These are phyloP conservation scores for Claviceps sp. DNA, from an alignment of 2,329 filamentous ascomycete genomes.

Conservation along the genomic window DNA sequence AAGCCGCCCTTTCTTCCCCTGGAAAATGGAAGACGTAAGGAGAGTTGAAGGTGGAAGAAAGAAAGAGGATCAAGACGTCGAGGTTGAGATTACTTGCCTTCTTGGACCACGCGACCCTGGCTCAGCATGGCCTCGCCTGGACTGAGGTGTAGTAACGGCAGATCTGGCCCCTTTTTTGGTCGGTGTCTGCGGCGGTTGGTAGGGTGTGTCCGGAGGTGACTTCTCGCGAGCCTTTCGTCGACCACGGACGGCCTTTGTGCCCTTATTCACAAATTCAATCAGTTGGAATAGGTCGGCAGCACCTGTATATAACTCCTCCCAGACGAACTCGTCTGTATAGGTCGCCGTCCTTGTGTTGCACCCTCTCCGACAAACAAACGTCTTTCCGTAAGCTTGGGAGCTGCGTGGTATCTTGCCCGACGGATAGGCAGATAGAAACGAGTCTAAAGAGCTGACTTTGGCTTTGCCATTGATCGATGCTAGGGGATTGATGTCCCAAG, in stretches of 20 bases:
- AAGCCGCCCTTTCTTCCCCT: background rate
- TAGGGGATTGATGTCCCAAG: conserved; percentile 77
- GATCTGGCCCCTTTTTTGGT: conserved; percentile 23
- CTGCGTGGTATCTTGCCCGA: conserved; percentile 59
- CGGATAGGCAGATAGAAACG: conserved; percentile 58
- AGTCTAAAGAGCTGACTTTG: conserved; percentile 57
- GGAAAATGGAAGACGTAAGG: too few species aligned
- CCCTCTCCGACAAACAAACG: conserved; percentile 79
- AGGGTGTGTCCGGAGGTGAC: conserved; percentile 18
- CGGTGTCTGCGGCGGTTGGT: conserved; percentile 23
- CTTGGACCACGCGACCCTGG: conserved; percentile 19
- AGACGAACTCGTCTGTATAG: conserved; percentile 84
- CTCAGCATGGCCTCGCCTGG: conserved; percentile 16
- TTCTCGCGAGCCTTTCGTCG: conserved; percentile 18
- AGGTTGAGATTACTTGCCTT: conserved; percentile 11
- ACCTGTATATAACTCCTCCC: conserved; percentile 74
- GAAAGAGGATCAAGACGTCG: background rate
- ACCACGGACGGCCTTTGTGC: conserved; percentile 53
- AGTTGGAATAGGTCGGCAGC: conserved; percentile 49
- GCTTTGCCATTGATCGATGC: conserved; percentile 86
- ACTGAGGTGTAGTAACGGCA: conserved; percentile 18
- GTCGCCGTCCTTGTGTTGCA: conserved; percentile 80
- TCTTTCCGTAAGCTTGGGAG: conserved; percentile 65
- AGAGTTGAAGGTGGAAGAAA: too few species aligned
- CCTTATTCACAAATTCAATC: conserved; percentile 51